Percentiles rank a stretch among this genome's conserved stretches.
phyloP scores from a whole-genome alignment of 139 green algal genomes.

The Coccomyxa sp. region DNA sequence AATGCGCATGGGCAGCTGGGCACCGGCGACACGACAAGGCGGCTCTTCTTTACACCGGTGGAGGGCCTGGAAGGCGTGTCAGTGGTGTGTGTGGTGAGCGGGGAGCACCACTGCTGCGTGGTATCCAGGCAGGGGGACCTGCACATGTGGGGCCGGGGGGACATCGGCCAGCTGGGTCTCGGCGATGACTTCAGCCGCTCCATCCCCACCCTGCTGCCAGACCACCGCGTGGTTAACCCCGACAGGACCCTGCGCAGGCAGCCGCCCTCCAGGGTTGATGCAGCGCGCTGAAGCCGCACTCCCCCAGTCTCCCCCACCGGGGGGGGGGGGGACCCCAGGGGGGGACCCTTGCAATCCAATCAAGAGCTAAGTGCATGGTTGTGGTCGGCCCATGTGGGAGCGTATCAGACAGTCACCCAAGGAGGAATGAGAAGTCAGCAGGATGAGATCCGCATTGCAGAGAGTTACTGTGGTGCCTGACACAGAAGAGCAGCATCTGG shows the following conservation, averaged over 20 bases:
- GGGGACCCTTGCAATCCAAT: too few species aligned
- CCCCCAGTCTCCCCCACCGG: too few species aligned
- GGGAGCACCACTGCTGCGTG: conserved; percentile 62
- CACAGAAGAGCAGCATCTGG: too few species aligned
- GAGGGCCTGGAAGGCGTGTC: conserved; percentile 9
- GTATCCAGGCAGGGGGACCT: conserved; percentile 49
- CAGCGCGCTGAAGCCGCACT: too few species aligned
- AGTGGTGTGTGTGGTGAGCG: conserved; percentile 52
- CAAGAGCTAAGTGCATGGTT: too few species aligned
- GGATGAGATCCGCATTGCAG: too few species aligned
- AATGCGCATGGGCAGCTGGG: conserved; percentile 80
- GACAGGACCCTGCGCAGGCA: conserved; percentile 58
- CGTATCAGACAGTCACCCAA: too few species aligned
- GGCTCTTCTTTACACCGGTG: conserved; percentile 44
- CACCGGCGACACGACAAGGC: conserved; percentile 35
- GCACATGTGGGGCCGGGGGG: conserved; percentile 72
- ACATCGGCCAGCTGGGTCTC: conserved; percentile 74
- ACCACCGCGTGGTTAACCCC: conserved; percentile 61
- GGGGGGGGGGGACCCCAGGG: too few species aligned
- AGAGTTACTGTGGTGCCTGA: too few species aligned
- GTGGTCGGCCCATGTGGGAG: too few species aligned
- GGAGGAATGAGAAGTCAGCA: too few species aligned
- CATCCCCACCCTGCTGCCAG: conserved; percentile 39
- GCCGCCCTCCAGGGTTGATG: conserved; percentile 19
- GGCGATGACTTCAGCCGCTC: conserved; percentile 49